Evolutionary conservation across 2,329 filamentous ascomycete species (phyloP).

Genomic region (Periglandula ipomoeae): DNA sequence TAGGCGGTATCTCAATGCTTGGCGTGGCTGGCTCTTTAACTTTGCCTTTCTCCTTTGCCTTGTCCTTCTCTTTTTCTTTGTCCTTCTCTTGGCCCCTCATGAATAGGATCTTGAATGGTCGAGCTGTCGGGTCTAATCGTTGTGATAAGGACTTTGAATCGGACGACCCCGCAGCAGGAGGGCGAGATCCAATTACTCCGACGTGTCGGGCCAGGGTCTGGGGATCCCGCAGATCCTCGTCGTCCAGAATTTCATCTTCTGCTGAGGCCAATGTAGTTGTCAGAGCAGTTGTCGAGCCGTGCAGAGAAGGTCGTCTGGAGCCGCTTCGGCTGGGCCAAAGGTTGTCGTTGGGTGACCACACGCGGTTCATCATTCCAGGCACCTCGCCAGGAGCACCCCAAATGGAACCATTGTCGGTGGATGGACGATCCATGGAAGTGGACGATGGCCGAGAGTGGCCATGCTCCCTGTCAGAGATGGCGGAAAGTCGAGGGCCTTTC

Average conservation of each 20-base stretch:
- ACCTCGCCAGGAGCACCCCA: constrained; percentile 50
- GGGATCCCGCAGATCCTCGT: constrained; percentile 44
- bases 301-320: constrained; percentile 72
- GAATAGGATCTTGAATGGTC: constrained; percentile 73
- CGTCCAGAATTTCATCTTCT: constrained; percentile 54
- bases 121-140: constrained; percentile 78
- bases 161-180: constrained; percentile 25
- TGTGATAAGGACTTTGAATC: constrained; percentile 38
- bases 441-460: constrained; percentile 58
- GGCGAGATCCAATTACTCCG: constrained; percentile 73
- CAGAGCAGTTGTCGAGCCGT: constrained; percentile 59
- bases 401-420: constrained; percentile 68
- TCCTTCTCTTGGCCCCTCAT: constrained; percentile 29
- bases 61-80: constrained; percentile 19
- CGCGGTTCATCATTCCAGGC: constrained; percentile 39
- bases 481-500: constrained; percentile 37
- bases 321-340: constrained; percentile 54
- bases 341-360: constrained; percentile 55
- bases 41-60: constrained; percentile 29
- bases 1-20: constrained; percentile 27
- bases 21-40: constrained; percentile 27
- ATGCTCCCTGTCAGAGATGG: constrained; percentile 45
- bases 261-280: constrained; percentile 54
- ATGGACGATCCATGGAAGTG: constrained; percentile 62
- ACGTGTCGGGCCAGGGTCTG: constrained; percentile 48